phyloP scores from a whole-genome alignment of 352 stramenopile genomes.

The Globisporangium cystogenes region DNA sequence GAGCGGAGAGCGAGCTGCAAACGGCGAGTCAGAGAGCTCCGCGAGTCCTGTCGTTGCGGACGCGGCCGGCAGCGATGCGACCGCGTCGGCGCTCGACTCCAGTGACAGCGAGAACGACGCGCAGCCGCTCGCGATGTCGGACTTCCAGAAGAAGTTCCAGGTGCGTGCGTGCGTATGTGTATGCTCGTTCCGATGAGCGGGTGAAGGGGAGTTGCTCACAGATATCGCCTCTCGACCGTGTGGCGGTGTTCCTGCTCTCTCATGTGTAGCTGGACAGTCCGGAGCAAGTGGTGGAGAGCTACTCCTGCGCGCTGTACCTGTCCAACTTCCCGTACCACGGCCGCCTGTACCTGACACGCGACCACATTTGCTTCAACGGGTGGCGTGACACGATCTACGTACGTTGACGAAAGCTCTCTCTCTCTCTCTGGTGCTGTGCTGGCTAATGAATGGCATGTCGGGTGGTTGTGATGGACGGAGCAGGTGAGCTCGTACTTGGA shows the following conservation, averaged over 20 bases:
- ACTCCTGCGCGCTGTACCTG: constrained; percentile 73
- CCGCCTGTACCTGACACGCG: constrained; percentile 66
- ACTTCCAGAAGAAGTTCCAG: constrained; percentile 85
- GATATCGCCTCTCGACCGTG: not conserved
- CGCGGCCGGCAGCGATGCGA: constrained; percentile 1
- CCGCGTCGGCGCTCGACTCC: constrained; percentile 6
- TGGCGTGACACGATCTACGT: constrained; percentile 82
- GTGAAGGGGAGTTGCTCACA: not conserved
- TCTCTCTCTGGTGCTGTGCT: not conserved
- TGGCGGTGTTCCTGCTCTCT: not conserved
- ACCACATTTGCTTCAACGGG: constrained; percentile 76
- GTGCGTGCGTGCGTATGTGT: constrained; percentile 28
- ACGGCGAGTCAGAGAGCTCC: not conserved
- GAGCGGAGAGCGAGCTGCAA: not conserved
- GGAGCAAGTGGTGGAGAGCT: constrained; percentile 82
- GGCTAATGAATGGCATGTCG: not conserved
- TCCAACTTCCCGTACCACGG: constrained; percentile 82
- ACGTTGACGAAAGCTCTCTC: constrained; percentile 11
- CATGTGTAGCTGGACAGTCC: constrained; percentile 38
- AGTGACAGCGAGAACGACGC: constrained; percentile 25
- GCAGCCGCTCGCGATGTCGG: constrained; percentile 47
- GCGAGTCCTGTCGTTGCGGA: not conserved
- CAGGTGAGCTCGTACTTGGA: constrained; percentile 74
- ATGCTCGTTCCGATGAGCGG: not conserved
- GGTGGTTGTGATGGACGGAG: not conserved